Conservation (phyloP, 306 rosid genomes). For the Luffa acutangula region DNA sequence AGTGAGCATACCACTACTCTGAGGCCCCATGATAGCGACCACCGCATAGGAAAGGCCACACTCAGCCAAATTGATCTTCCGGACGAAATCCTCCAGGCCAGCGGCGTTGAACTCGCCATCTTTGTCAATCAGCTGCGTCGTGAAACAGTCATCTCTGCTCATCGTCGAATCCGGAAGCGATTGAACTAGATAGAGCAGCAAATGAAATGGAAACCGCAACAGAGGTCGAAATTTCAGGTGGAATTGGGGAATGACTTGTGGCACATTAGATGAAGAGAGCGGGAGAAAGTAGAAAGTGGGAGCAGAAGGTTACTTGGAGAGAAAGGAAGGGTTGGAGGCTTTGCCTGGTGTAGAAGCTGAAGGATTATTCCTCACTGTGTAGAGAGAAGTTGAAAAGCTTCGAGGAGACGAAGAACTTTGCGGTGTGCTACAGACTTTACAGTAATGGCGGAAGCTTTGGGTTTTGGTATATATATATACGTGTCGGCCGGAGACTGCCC, state of each 20-base stretch:
- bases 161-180: neutral
- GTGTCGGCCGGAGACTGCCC: neutral
- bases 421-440: neutral
- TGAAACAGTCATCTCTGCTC: constrained; percentile 28
- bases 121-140: constrained; percentile 68
- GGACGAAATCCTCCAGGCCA: constrained; percentile 52
- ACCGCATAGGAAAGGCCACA: constrained; percentile 86
- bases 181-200: neutral
- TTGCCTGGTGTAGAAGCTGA: neutral
- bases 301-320: neutral
- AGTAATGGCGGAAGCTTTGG: neutral
- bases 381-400: neutral
- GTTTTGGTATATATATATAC: neutral
- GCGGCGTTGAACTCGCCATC: constrained; percentile 56
- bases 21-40: constrained; percentile 95
- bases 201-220: neutral
- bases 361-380: neutral
- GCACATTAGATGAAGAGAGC: neutral
- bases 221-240: neutral
- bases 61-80: constrained; percentile 23
- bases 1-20: constrained; percentile 60
- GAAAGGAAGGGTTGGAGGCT: neutral
- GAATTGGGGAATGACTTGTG: neutral
- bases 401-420: neutral
- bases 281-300: neutral